A percentile compares a stretch with the other conserved stretches of the same genome.
Conservation (phyloP, 1,139 yeast species). For the Casaregolazyma suthepensis region DNA sequence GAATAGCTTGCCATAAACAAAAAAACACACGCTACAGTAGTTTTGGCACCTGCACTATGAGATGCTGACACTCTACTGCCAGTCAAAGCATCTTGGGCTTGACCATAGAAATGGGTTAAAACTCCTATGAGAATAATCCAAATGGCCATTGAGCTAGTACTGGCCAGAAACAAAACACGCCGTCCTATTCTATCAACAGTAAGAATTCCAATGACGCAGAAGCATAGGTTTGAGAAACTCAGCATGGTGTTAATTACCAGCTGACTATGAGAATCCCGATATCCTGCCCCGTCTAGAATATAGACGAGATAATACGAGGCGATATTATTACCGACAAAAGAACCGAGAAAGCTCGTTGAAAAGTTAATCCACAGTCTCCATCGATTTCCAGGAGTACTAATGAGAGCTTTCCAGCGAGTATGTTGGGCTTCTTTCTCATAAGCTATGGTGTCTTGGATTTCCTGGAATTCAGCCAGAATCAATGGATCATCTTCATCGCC, state of each 20-base stretch:
- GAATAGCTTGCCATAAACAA: constrained; percentile 53
- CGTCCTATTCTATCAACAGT: too few species aligned
- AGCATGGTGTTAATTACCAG: constrained; percentile 11
- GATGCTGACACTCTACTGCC: constrained; percentile 34
- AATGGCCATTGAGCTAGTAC: too few species aligned
- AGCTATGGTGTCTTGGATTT: constrained; percentile 42
- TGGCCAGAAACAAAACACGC: too few species aligned
- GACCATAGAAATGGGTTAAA: constrained; percentile 22
- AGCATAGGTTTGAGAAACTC: too few species aligned
- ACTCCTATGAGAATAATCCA: too few species aligned
- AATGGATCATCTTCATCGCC: constrained; percentile 39
- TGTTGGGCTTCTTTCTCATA: constrained; percentile 32
- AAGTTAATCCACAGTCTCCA: background rate
- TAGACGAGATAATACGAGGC: constrained; percentile 15
- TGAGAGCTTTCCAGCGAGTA: constrained; percentile 37
- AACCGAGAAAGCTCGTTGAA: background rate
- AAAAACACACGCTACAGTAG: constrained; percentile 52
- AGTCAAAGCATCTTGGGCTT: constrained; percentile 38
- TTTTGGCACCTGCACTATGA: constrained; percentile 35
- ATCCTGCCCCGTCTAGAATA: constrained; percentile 16
- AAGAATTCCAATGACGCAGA: too few species aligned
- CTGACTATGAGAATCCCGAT: constrained; percentile 13
- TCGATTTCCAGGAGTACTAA: constrained; percentile 19
- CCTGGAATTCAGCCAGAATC: constrained; percentile 51
- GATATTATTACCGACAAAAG: constrained; percentile 8